A percentile compares a stretch with the other conserved stretches of the same genome.
These are phyloP conservation scores for Aschersonia sp. DNA, from an alignment of 2,329 filamentous ascomycete genomes.

Conservation along the genomic window DNA sequence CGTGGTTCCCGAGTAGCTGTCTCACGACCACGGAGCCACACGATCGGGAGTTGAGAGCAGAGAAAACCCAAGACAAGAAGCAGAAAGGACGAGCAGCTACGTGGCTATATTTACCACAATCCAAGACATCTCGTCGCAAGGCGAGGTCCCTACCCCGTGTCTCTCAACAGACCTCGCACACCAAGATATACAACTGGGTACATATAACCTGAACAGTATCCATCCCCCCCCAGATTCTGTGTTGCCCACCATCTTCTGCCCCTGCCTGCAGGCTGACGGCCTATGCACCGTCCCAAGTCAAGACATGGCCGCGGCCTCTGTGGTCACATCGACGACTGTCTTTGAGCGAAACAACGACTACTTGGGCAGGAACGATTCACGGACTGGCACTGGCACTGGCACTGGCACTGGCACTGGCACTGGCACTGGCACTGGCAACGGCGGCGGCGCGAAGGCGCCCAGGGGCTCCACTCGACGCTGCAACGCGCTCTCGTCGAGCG, in stretches of 20 bases:
- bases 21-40: background rate
- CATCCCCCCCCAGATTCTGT: too few relatives aligned
- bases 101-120: too few relatives aligned
- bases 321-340: background rate
- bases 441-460: background rate
- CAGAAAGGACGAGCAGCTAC: too few relatives aligned
- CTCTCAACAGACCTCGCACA: too few relatives aligned
- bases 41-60: background rate
- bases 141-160: too few relatives aligned
- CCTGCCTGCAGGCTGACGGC: background rate
- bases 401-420: background rate
- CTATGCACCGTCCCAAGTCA: background rate
- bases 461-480: background rate
- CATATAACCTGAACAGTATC: too few relatives aligned
- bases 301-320: background rate
- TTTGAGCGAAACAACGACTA: background rate
- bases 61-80: background rate
- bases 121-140: too few relatives aligned
- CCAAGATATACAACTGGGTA: too few relatives aligned
- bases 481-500: background rate
- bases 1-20: background rate
- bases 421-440: background rate
- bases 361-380: too few relatives aligned
- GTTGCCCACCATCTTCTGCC: too few relatives aligned
- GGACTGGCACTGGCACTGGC: too few relatives aligned